Evolutionary conservation across 164 flowering plant species (phyloP).

Genomic region (Houttuynia cordata): DNA sequence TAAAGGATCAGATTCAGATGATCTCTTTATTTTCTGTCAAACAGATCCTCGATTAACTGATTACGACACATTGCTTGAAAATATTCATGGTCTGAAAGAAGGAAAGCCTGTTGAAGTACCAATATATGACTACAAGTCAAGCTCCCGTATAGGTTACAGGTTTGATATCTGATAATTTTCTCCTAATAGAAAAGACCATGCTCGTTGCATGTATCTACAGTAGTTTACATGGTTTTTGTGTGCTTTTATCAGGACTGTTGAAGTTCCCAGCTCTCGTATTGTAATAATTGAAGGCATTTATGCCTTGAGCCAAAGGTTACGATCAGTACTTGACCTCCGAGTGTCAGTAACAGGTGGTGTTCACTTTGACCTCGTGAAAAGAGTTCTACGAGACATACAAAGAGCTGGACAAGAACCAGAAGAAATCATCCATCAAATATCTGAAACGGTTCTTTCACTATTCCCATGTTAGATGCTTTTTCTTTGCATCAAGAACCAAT

Average conservation of each 20-base stretch:
- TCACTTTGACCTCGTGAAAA: constrained; percentile 94
- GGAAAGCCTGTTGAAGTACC: constrained; percentile 79
- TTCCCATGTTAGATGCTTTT: constrained; percentile 16
- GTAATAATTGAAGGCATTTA: constrained; percentile 94
- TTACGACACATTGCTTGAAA: constrained; percentile 83
- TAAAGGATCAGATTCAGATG: background rate
- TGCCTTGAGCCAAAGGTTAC: constrained; percentile 83
- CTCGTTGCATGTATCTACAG: background rate
- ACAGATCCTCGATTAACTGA: constrained; percentile 98
- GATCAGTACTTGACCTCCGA: constrained; percentile 71
- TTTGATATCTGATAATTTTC: constrained; percentile 10
- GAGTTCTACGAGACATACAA: constrained; percentile 90
- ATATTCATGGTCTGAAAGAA: constrained; percentile 61
- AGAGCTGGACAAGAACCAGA: constrained; percentile 96
- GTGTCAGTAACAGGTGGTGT: constrained; percentile 95
- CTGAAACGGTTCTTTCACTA: constrained; percentile 74
- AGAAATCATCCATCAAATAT: constrained; percentile 95
- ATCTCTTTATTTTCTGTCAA: background rate
- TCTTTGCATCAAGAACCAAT: background rate
- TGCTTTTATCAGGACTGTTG: constrained; percentile 48
- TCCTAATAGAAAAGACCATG: no score
- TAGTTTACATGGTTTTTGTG: background rate
- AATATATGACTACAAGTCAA: constrained; percentile 90
- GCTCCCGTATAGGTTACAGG: constrained; percentile 90
- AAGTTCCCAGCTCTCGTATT: constrained; percentile 80